Evolutionary conservation across 139 green algal genomes (phyloP).

Genomic region (Micractinium sp.): DNA sequence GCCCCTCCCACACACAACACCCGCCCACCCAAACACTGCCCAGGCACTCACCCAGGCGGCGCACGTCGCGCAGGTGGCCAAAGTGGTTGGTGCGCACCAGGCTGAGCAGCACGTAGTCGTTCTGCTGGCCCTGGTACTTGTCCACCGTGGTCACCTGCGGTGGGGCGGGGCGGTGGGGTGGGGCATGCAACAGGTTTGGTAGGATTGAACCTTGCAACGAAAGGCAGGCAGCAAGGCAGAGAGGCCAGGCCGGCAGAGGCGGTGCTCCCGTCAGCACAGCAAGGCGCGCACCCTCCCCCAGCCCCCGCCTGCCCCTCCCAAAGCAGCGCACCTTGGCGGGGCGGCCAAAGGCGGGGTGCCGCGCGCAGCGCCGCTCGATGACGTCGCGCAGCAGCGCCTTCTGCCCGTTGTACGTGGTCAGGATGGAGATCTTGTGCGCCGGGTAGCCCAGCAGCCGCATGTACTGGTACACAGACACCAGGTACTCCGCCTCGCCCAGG

Average conservation of each 20-base stretch:
- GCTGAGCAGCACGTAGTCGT: slow-evolving; percentile 95
- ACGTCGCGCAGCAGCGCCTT: slow-evolving; percentile 95
- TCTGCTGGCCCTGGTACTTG: slow-evolving; percentile 99
- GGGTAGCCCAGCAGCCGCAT: slow-evolving; percentile 97
- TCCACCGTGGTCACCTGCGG: slow-evolving; percentile 90
- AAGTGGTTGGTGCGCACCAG: slow-evolving; percentile 92
- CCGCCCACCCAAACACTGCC: background rate
- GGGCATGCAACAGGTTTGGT: background rate
- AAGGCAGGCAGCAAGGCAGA: background rate
- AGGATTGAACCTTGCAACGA: background rate
- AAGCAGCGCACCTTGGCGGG: slow-evolving; percentile 81
- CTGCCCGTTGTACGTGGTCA: slow-evolving; percentile 99
- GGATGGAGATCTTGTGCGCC: slow-evolving; percentile 89
- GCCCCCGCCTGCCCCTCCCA: background rate
- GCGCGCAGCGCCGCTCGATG: slow-evolving; percentile 85
- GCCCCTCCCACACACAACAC: background rate
- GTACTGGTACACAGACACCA: slow-evolving; percentile 90
- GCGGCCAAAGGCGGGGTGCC: slow-evolving; percentile 85
- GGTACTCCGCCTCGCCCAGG: slow-evolving; percentile 93
- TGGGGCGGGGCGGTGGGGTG: background rate
- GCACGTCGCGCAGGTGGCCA: slow-evolving; percentile 96
- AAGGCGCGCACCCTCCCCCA: background rate
- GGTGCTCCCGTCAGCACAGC: background rate
- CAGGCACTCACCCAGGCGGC: slow-evolving; percentile 70
- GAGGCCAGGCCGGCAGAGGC: background rate